Evolutionary conservation across 202 grass and related monocot species (phyloP).

Genomic region (Panicum hallii): DNA sequence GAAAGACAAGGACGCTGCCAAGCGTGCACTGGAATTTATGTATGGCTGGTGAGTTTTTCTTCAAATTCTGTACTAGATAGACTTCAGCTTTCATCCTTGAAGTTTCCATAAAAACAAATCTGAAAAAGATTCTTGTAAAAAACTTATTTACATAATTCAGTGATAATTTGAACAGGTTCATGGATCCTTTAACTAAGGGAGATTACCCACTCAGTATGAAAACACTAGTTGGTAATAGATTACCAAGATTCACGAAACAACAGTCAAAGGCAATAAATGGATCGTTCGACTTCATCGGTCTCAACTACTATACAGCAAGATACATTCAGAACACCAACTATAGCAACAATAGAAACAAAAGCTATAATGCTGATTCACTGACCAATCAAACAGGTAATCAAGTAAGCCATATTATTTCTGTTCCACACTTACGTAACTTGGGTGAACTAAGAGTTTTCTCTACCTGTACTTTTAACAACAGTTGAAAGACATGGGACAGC

Average conservation of each 20-base stretch:
- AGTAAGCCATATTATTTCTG: constrained; percentile 1
- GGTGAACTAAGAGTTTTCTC: constrained; percentile 49
- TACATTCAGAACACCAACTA: constrained; percentile 48
- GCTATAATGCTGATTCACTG: constrained; percentile 68
- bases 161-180: constrained; percentile 65
- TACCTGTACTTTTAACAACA: constrained; percentile 46
- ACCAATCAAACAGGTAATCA: constrained; percentile 67
- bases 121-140: background rate
- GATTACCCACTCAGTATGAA: constrained; percentile 76
- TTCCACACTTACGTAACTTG: constrained; percentile 22
- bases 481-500: constrained; percentile 72
- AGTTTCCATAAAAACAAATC: constrained; percentile 18
- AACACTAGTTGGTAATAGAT: constrained; percentile 62
- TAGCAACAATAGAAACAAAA: constrained; percentile 48
- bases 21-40: constrained; percentile 78
- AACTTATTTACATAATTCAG: background rate
- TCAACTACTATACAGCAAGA: constrained; percentile 88
- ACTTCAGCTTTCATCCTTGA: constrained; percentile 4
- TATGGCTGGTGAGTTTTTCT: constrained; percentile 79
- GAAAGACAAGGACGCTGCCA: constrained; percentile 58
- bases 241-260: constrained; percentile 70
- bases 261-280: constrained; percentile 67
- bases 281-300: constrained; percentile 87
- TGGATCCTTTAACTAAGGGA: constrained; percentile 81
- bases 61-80: background rate